Evolutionary conservation across 2,329 filamentous ascomycete species (phyloP).

Genomic region (Biscogniauxia mediterranea): DNA sequence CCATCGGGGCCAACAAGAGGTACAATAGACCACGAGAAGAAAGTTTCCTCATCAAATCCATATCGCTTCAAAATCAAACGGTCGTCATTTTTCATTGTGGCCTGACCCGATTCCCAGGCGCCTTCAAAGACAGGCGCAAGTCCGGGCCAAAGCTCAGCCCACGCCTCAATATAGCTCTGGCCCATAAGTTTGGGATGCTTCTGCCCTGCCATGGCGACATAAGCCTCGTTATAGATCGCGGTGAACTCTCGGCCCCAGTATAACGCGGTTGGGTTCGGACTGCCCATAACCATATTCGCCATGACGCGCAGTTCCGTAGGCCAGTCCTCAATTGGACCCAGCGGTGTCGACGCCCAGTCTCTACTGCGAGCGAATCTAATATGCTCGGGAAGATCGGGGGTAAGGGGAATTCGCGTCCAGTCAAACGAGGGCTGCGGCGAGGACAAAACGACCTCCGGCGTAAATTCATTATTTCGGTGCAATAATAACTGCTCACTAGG

Average conservation of each 20-base stretch:
- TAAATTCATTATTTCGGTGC: conserved; percentile 19
- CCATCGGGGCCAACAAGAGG: conserved; percentile 74
- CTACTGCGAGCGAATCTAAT: conserved; percentile 69
- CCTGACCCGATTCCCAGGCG: conserved; percentile 69
- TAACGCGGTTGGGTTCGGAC: conserved; percentile 71
- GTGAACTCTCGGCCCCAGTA: conserved; percentile 75
- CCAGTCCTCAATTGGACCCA: conserved; percentile 77
- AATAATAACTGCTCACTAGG: conserved; percentile 20
- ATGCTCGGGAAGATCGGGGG: conserved; percentile 63
- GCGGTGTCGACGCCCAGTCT: conserved; percentile 70
- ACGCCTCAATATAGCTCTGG: conserved; percentile 63
- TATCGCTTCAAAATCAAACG: conserved; percentile 69
- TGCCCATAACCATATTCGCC: conserved; percentile 80
- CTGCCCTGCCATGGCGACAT: conserved; percentile 67
- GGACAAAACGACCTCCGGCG: conserved; percentile 20
- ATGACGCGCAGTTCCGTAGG: conserved; percentile 68
- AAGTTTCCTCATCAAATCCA: conserved; percentile 73
- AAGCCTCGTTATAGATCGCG: conserved; percentile 71
- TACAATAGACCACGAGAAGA: conserved; percentile 80
- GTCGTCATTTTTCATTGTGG: conserved; percentile 83
- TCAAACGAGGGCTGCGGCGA: conserved; percentile 63
- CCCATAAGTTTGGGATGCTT: conserved; percentile 80
- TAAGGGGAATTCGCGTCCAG: conserved; percentile 72
- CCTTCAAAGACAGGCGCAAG: conserved; percentile 66
- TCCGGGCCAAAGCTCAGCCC: conserved; percentile 73